These are phyloP conservation scores for Bruguiera parviflora DNA, from an alignment of 345 rosid genomes.

Conservation along the genomic window DNA sequence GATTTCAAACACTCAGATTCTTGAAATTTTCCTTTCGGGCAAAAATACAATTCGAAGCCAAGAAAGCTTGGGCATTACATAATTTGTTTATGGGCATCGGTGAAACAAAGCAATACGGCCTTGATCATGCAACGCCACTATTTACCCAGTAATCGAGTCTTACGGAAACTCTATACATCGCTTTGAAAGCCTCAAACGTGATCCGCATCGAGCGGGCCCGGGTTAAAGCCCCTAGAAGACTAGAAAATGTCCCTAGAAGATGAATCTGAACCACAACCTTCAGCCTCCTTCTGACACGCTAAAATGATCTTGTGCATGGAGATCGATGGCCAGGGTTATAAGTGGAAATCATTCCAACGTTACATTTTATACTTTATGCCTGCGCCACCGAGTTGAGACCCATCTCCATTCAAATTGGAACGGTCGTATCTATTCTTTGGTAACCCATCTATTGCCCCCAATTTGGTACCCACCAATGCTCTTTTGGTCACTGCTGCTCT, in stretches of 20 bases:
- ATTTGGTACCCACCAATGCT: constrained; percentile 62
- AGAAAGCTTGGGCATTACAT: background rate
- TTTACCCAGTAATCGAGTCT: constrained; percentile 6
- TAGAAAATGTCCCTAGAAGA: constrained; percentile 1
- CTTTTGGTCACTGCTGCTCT: constrained; percentile 90
- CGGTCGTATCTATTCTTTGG: constrained; percentile 46
- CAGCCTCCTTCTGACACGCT: constrained; percentile 9
- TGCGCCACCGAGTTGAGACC: background rate
- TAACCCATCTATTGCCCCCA: constrained; percentile 82
- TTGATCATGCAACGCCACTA: background rate
- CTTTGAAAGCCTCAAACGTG: constrained; percentile 1
- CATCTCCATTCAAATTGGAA: background rate
- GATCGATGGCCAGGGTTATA: background rate
- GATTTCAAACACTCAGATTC: too few species aligned
- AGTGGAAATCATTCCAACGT: too few species aligned
- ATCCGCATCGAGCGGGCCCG: background rate
- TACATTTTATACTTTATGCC: background rate
- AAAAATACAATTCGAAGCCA: background rate
- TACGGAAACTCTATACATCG: constrained; percentile 19
- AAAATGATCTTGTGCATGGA: constrained; percentile 1
- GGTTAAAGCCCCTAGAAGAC: background rate
- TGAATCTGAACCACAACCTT: constrained; percentile 5
- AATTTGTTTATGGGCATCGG: background rate
- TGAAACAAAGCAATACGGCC: background rate
- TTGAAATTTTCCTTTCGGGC: background rate